These are phyloP conservation scores for Magnusiomyces paraingens DNA, from an alignment of 1,139 yeast species.

Conservation along the genomic window DNA sequence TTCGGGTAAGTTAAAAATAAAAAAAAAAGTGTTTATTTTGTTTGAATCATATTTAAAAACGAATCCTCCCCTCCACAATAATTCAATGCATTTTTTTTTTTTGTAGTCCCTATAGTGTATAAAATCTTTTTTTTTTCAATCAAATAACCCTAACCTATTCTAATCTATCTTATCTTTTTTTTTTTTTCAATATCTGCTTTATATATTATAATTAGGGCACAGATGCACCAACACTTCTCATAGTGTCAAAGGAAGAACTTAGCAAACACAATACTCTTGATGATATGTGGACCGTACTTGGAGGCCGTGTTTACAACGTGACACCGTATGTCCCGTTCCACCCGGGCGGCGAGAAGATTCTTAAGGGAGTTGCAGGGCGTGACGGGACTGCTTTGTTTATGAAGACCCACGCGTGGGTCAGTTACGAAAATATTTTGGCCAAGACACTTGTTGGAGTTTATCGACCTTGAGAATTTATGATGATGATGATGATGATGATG, in stretches of 20 bases:
- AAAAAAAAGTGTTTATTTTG: background rate
- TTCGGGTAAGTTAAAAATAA: conserved; percentile 32
- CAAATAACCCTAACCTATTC: background rate
- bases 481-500: no score
- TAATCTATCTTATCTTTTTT: no score
- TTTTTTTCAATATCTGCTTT: no score
- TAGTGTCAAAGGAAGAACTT: conserved; percentile 55
- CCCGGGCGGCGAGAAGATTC: conserved; percentile 84
- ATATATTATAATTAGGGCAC: conserved; percentile 21
- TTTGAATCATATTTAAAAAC: background rate
- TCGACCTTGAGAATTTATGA: conserved; percentile 6
- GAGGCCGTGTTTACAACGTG: conserved; percentile 77
- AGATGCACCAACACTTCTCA: conserved; percentile 31
- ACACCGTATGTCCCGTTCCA: conserved; percentile 79
- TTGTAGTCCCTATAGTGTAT: no score
- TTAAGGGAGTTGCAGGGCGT: conserved; percentile 73
- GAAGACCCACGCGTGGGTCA: conserved; percentile 83
- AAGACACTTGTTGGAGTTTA: conserved; percentile 68
- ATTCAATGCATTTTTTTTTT: background rate
- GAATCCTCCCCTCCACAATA: conserved; percentile 27
- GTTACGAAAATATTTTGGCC: conserved; percentile 72
- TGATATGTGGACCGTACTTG: conserved; percentile 84
- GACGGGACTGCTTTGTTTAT: conserved; percentile 80
- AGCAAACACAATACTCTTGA: conserved; percentile 48
- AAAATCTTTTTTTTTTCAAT: no score